Base-by-base conservation (phyloP, 2,329 filamentous ascomycete species). In the Apiospora kogelbergensis region DNA sequence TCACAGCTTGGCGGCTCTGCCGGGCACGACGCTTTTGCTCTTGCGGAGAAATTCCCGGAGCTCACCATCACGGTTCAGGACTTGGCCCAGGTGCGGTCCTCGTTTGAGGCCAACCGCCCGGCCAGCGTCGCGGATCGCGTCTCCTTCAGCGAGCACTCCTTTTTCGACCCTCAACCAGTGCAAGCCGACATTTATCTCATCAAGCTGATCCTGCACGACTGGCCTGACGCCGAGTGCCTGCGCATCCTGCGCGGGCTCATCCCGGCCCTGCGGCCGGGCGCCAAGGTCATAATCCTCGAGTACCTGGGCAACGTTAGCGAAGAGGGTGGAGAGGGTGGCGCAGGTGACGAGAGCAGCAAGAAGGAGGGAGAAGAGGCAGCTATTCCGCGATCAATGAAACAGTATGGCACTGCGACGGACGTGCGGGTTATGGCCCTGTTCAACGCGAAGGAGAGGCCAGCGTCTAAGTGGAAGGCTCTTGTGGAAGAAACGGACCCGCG, bases 141-240 rank as follows among this genome's bases (percentile, higher is more conserved):
- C 15, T 73, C 71, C 7, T 83, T 82, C 71, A 70, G 76, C 44
- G 74, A 75, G 13, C 81, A 82, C 71, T 76, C 80, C 72, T 80
- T 83, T 71, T 82, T 82, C 76, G 69, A 76, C 48, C 79, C 79
- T 1, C 81, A 83, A 71, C 72, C 78, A 1, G 74, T 79, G 6
- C 68, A 76, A 22, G 85, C 83, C 11, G 84, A 85, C 68, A 78
- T 86, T 65, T 88, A 85, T 77, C 78, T 88, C 68, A 75, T 89
- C 71, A 86, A 86, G 73, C 78, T 83, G 69, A 86, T 88, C 68
- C 78, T 89, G 20, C 86, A 89, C 74, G 85, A 88, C 77, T 88
- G 85, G 84, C 81, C 85, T 0, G 85, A 88, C 67, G 76, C 78
- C 30, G 79, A 84, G 65, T 77, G 77, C 5, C 69, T 79, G 26